Base-by-base conservation (phyloP, 148 eudicot species). In the Rhododendron henanense region DNA sequence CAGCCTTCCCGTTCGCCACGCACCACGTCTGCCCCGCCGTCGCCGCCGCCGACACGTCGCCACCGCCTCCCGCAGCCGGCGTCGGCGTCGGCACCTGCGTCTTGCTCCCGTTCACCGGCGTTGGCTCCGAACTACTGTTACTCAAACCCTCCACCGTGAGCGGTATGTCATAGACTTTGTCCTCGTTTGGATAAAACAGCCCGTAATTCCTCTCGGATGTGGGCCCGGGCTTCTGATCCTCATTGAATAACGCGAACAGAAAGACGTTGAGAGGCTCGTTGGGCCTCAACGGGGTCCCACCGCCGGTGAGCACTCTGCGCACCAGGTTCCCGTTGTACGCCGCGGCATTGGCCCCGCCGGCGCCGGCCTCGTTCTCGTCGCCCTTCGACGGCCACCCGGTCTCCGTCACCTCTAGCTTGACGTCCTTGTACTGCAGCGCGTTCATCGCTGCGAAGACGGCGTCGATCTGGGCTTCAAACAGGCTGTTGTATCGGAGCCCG, bases 381-480 rank as follows among this genome's bases (percentile, higher is more conserved):
- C 97, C 95, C 57, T 87, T 90, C 1, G 93, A 89, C 1, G 97
- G 98, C 96, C 95, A 95, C 0, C 95, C 99, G 0, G 99, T 96
- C 63, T 96, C 99, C 6, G 94, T 85, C 4, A 96, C 92, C n/a
- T 91, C 96, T 21, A 96, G 31, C n/a, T 87, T 86, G 5, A 96
- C 69, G 59, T 90, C 96, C 45, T 87, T 45, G 81, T 79, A 94
- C 6, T 86, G 77, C 7, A 95, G 23, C 0, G 83, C 87, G 2
- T 74, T 78, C 93, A 94, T 88, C 5, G 98, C 98, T 0, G 96
- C 95, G 47, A 80, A 91, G 14, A 96, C 99, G 16, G 99, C 99
- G 86, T 96, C 98, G 33, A 94, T 63, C 84, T 95, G 99, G 33
- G 99, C 99, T 11, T 96, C 99, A 28, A 96, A 90, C 0, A 96